Conservation (phyloP, 352 stramenopile species). For the Peronospora farinosa region DNA sequence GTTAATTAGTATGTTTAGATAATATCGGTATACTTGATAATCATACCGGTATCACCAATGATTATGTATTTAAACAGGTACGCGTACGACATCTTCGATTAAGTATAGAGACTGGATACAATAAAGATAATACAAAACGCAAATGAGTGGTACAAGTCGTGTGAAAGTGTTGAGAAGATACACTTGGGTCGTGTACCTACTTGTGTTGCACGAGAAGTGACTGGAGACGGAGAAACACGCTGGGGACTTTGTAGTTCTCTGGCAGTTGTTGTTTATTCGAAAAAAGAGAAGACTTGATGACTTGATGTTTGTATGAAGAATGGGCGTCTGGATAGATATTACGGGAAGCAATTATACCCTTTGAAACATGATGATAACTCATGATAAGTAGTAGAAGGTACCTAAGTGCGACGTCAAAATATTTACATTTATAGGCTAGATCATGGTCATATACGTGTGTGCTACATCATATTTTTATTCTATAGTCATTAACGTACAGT, state of each 20-base stretch:
- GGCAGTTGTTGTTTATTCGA: slow-evolving; percentile 7
- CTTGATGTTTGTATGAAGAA: slow-evolving; percentile 19
- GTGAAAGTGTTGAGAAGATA: background rate
- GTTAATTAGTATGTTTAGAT: slow-evolving; percentile 3
- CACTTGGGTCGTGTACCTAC: slow-evolving; percentile 2
- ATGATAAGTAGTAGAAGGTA: background rate
- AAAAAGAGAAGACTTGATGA: slow-evolving; percentile 14
- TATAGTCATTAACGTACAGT: background rate
- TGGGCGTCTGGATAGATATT: background rate
- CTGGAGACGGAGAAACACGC: slow-evolving; percentile 5
- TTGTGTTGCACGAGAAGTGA: slow-evolving; percentile 1
- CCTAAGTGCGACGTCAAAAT: background rate
- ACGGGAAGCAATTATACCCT: background rate
- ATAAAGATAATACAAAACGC: background rate
- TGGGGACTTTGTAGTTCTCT: background rate
- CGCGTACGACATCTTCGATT: slow-evolving; percentile 87
- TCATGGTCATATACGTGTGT: slow-evolving; percentile 8
- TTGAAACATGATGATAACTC: background rate
- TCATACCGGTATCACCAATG: slow-evolving; percentile 89
- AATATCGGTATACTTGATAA: background rate
- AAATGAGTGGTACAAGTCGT: slow-evolving; percentile 2
- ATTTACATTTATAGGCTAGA: too few relatives aligned
- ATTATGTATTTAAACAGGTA: slow-evolving; percentile 99
- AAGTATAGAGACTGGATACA: background rate
- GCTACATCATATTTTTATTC: slow-evolving; percentile 28